Conservation (phyloP, 2,329 filamentous ascomycete species). For the Phyllachora maydis region DNA sequence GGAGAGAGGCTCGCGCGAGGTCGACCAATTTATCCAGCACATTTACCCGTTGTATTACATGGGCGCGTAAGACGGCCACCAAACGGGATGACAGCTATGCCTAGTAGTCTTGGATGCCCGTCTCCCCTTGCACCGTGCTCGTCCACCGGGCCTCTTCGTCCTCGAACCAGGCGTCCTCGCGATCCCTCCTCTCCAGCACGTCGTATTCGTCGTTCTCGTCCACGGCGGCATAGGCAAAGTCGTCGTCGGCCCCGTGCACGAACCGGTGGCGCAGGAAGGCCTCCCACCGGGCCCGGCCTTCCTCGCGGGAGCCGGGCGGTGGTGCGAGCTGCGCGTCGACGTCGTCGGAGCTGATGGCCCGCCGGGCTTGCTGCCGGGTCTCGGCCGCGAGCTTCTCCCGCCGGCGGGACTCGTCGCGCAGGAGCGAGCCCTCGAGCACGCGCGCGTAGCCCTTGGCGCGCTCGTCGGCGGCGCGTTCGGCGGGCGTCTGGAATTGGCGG, state of each 20-base stretch:
- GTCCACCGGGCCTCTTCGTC: constrained; percentile 54
- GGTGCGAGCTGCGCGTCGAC: constrained; percentile 24
- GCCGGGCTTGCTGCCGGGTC: constrained; percentile 10
- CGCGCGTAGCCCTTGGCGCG: constrained; percentile 59
- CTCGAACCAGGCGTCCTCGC: constrained; percentile 62
- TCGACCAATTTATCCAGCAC: too few species aligned
- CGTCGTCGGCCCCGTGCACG: constrained; percentile 49
- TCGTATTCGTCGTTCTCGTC: constrained; percentile 58
- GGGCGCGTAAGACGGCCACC: too few species aligned
- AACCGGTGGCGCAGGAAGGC: constrained; percentile 58
- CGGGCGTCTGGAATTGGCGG: constrained; percentile 51
- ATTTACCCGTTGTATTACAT: too few species aligned
- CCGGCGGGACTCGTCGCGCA: constrained; percentile 58
- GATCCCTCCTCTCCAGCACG: constrained; percentile 33
- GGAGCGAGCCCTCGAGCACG: constrained; percentile 55
- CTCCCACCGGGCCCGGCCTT: constrained; percentile 48
- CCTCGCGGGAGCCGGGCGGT: constrained; percentile 34
- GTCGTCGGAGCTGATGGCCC: constrained; percentile 11
- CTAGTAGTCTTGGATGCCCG: constrained; percentile 54
- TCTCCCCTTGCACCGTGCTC: constrained; percentile 31
- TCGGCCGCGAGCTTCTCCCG: constrained; percentile 21
- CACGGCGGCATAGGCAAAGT: constrained; percentile 56
- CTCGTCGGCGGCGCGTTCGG: constrained; percentile 55
- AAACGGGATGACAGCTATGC: too few species aligned
- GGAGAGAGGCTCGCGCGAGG: too few species aligned